Conservation (phyloP, 495 filamentous ascomycete species). For the Melanomma pulvis-pyrius region DNA sequence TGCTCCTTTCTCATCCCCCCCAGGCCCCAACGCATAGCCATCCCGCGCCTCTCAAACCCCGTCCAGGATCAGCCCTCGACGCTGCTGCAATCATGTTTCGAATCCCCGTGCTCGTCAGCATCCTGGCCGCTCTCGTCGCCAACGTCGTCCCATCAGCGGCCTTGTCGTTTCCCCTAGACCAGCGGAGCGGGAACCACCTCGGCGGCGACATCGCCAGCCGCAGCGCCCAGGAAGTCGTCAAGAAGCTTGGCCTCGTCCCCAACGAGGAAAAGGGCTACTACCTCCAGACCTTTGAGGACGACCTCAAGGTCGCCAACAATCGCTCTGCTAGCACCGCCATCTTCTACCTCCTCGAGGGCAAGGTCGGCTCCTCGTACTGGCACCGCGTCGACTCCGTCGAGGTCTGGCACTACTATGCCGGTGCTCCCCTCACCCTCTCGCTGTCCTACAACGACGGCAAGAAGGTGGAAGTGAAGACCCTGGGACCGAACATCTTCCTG, state of each 20-base stretch:
- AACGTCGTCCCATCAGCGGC: not conserved
- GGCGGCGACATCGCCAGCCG: constrained; percentile 35
- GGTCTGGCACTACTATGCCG: constrained; percentile 56
- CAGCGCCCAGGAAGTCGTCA: constrained; percentile 41
- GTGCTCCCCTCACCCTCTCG: constrained; percentile 50
- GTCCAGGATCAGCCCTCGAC: not conserved
- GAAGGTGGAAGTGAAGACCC: constrained; percentile 31
- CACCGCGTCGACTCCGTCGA: constrained; percentile 54
- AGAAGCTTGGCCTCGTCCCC: constrained; percentile 46
- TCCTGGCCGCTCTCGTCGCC: not conserved
- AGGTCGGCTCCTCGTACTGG: constrained; percentile 47
- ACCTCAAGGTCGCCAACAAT: constrained; percentile 30
- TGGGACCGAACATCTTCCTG: constrained; percentile 49
- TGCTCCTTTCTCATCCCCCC: not conserved
- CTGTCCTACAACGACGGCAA: constrained; percentile 47
- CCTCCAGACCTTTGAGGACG: constrained; percentile 52
- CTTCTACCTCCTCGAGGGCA: constrained; percentile 55
- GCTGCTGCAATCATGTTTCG: not conserved
- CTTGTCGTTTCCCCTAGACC: not conserved
- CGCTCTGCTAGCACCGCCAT: constrained; percentile 54
- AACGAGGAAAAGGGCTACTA: constrained; percentile 55
- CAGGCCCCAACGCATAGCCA: not conserved
- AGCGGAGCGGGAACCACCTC: not conserved
- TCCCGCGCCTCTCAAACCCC: not conserved
- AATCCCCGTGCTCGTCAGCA: not conserved